Base-by-base conservation (phyloP, 306 rosid species). In the Cucumis melo region DNA sequence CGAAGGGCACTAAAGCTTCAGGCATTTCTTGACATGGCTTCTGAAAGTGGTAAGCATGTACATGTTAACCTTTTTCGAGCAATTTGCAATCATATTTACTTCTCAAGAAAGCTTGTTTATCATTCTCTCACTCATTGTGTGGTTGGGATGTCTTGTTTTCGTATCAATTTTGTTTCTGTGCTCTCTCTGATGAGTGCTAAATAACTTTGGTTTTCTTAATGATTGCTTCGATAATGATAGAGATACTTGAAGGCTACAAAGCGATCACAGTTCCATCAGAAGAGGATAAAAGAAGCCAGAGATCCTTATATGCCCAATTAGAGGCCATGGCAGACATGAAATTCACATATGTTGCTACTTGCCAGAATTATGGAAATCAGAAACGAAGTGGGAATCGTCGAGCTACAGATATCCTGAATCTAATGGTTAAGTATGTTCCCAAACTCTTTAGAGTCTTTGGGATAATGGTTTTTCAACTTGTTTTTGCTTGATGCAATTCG, bases 11-110 rank as follows among this genome's bases (percentile, higher is more conserved):
- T 94, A 79, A 92, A 92, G 89, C 99, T 94, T 76, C 99, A 94
- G 85, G 97, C 99, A 79, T 94, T 94, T 82, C 99, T 94, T 66
- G 99, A 94, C 86, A 91, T 94, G 99, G 99, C 99, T 84, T 39
- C 62, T 70, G 99, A 94, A 79, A 73, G 56, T 27, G 99, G 99
- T 94, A 85, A 85, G 80, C 36, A 39, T 56, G n/a, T 76, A 77
- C 67, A 44, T 60, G 17, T 78, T 78, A 59, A 58, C 62, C 68
- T 84, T 79, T 3, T 67, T 54, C 60, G 23, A 17, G 13, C 13
- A 19, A 19, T 16, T 46, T 51, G 62, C 29, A 63, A 36, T 5
- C 70, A 29, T 15, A 41, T 63, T 24, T 23, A 21, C 29, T 9
- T 59, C 17, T 32, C 20, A 14, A 41, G 21, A 42, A 41, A n/a